Base-by-base conservation (phyloP, 805 yeast genomes). In the Pichia thaimueangensis region DNA sequence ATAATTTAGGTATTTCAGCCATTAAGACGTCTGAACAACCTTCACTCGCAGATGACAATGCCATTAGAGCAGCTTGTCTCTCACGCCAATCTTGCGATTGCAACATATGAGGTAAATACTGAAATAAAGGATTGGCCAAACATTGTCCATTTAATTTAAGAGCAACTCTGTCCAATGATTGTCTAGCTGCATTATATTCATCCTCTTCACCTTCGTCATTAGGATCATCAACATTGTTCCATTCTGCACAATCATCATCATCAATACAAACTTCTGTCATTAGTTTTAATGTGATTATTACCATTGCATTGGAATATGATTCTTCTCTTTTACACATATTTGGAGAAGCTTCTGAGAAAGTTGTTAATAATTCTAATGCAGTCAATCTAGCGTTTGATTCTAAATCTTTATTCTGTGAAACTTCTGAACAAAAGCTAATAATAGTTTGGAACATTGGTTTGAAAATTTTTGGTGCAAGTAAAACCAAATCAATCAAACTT, bases 31-130 rank as follows among this genome's bases (percentile, higher is more conserved):
- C 97, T 37, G 86, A 74, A 65, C 97, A 91, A 39, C 98, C 98
- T 68, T 93, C 98, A 30, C 97, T 97, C 19, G 95, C 96, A 5
- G 96, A 81, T 0, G 97, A 88, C 22, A 93, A 68, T 0, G 97
- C 97, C 97, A 93, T 93, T 43, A 93, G 67, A 2, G 97, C 95
- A 20, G 96, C 98, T 60, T 89, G 96, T 48, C 96, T 82, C 60
- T 88, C 95, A 61, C 95, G 81, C 98, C 98, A 93, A 47, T 78
- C 75, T 25, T 68, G 59, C 2, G 95, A 81, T 42, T 68, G 68
- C 17, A 86, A 64, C 96, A 93, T 86, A 44, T 76, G 78, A 16
- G 96, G 96, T 45, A 93, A 70, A 59, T 77, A 83, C 58, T 83
- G 85, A 68, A 93, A 93, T 43, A 93, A 69, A 15, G 95, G 94